Evolutionary conservation across 139 green algal genomes (phyloP), one percentile per base, ranked within the genome.

Genomic region (Chlorella ohadii): DNA sequence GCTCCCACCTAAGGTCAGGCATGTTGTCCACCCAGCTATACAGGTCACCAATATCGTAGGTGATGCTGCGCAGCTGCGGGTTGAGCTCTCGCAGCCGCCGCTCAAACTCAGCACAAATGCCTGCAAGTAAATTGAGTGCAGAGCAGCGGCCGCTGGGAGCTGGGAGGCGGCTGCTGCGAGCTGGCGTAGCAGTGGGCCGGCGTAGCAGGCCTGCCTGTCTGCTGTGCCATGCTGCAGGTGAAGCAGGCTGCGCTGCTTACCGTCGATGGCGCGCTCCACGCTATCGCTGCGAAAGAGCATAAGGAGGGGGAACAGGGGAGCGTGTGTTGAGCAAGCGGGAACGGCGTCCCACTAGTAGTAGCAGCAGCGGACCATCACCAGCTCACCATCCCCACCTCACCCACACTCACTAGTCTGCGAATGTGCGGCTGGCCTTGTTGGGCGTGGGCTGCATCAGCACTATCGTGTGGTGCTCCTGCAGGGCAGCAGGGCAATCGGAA

Each of bases 1-100:
- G 31, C 31, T 4, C 23, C 19, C 70, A 77, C 70, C 41, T 84
- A 27, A 91, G 36, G 55, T 90, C 87, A 22, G 87, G 87, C 47
- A 90, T 65, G n/a, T 66, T 73, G 82, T 95, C 92, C 7, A 95
- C 83, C 81, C 90, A 95, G 15, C 59, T 59, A 56, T 89, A 94
- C 55, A 95, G 86, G 71, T 95, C 91, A 2, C 70, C 38, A 23
- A 96, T 87, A 64, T 96, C 92, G 78, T 95, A 95, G 17, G 91
- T 94, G 78, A 95, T 90, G 81, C 90, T 90, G 19, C 51, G 51
- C 64, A 90, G n/a, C 38, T 73, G 75, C 55, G 92, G 92, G 85
- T 95, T 94, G 13, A 92, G 80, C 57, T 94, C 91, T 84, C 89
- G 88, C 64, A 95, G 82, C 68, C 85, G 81, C 56, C 87, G 87